Base-by-base conservation (phyloP, 2,329 filamentous ascomycete species). In the Hypoxylon sp. region DNA sequence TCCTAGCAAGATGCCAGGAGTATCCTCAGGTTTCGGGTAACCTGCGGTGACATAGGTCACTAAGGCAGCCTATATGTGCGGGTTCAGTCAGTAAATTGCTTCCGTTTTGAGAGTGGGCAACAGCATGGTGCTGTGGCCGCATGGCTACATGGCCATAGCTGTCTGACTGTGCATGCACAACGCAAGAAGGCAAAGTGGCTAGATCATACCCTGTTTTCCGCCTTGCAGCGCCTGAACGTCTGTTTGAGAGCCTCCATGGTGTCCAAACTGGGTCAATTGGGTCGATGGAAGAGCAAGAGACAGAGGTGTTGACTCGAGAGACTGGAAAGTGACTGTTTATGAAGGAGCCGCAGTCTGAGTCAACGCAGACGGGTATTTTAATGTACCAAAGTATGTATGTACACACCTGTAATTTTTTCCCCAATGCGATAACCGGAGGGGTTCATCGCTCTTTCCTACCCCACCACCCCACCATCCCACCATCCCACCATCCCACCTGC, bases 1-100 rank as follows among this genome's bases (percentile, higher is more conserved):
- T 46, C 89, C 93, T 71, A 99, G 84, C 76, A 98, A 85, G 72
- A 98, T 91, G 79, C 93, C 89, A 54, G 93, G 89, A 0, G 94
- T 97, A 76, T 93, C 90, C 75, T 92, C 88, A n/a, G 91, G 86
- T 37, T 88, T 92, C 15, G 96, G 96, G 79, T 91, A 99, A 62
- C 96, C 96, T 65, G 95, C 94, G 27, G 96, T 99, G 78, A 98
- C 93, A 86, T 99, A 99, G 29, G 94, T 94, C 72, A 99, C 93
- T 69, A 99, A 87, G 55, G 96, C 95, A 73, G 93, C 85, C 88
- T 96, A 79, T 72, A 46, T 2, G 29, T 51, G 4, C 8, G 24
- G 35, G 19, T 21, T 56, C 24, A 53, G 51, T 64, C n/a, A 52
- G 48, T 11, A 24, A 17, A 37, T 21, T 0, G 29, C 27, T 13